Conservation (phyloP, 208 protist genomes). For the Leishmania arabica region DNA sequence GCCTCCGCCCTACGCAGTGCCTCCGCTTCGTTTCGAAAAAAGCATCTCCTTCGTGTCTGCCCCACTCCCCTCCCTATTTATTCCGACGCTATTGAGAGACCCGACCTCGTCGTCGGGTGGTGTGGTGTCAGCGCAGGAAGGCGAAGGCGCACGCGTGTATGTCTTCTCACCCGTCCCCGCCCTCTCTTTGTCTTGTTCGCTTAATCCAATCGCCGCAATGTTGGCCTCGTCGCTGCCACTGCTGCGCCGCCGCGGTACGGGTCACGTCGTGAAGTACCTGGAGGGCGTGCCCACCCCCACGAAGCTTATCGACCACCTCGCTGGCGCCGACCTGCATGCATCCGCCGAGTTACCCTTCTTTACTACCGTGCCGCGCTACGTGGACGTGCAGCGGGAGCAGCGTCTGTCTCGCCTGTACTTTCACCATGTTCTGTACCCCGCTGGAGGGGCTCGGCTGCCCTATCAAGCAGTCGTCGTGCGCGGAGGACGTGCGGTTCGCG, state of each 20-base stretch:
- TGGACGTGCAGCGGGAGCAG: slow-evolving; percentile 54
- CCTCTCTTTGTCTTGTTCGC: background rate
- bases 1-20: background rate
- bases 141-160: background rate
- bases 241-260: slow-evolving; percentile 32
- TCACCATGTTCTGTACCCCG: slow-evolving; percentile 81
- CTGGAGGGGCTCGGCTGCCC: slow-evolving; percentile 60
- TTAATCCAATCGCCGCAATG: slow-evolving; percentile 12
- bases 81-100: background rate
- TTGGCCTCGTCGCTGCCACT: slow-evolving; percentile 8
- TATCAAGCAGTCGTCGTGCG: slow-evolving; percentile 78
- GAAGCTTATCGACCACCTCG: slow-evolving; percentile 75
- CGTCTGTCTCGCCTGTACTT: slow-evolving; percentile 78
- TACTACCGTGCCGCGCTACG: slow-evolving; percentile 66
- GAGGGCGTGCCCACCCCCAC: slow-evolving; percentile 64
- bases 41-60: background rate
- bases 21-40: background rate
- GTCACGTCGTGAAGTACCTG: slow-evolving; percentile 74
- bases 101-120: background rate
- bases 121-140: background rate
- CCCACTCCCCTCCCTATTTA: background rate
- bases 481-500: slow-evolving; percentile 49
- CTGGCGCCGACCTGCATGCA: slow-evolving; percentile 66
- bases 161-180: background rate
- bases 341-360: slow-evolving; percentile 46